A percentile compares a stretch with the other conserved stretches of the same genome.
phyloP scores from a whole-genome alignment of 129 eudicot species.

The Helichrysum umbraculigerum region DNA sequence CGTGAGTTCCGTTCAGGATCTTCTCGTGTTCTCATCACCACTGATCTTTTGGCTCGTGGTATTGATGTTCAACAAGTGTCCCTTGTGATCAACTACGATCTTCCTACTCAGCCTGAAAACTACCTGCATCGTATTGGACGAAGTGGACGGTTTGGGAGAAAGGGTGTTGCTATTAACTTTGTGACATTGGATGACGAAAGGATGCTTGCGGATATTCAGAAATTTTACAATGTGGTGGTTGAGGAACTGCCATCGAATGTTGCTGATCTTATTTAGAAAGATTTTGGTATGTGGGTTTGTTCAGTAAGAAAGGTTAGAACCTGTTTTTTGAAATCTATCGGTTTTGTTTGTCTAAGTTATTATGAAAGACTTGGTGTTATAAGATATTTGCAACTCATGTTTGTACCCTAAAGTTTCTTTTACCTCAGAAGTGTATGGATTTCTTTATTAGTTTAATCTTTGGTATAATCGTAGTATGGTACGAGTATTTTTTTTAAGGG shows the following conservation, averaged over 20 bases:
- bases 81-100: slow-evolving; percentile 50
- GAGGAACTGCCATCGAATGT: slow-evolving; percentile 56
- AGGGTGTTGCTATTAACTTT: slow-evolving; percentile 51
- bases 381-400: slow-evolving; percentile 21
- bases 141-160: slow-evolving; percentile 53
- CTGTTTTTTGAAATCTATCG: slow-evolving; percentile 6
- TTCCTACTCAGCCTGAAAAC: slow-evolving; percentile 56
- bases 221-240: slow-evolving; percentile 46
- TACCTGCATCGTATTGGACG: slow-evolving; percentile 58
- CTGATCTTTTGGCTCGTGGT: slow-evolving; percentile 52
- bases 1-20: slow-evolving; percentile 57
- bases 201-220: slow-evolving; percentile 57
- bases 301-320: slow-evolving; percentile 18
- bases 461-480: neutral
- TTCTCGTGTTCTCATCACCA: slow-evolving; percentile 52
- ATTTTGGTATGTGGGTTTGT: slow-evolving; percentile 6
- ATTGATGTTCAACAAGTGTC: slow-evolving; percentile 55
- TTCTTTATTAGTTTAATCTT: neutral
- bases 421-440: slow-evolving; percentile 21
- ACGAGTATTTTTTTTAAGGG: neutral
- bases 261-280: slow-evolving; percentile 27
- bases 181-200: slow-evolving; percentile 47
- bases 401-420: slow-evolving; percentile 28
- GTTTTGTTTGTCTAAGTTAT: slow-evolving; percentile 14
- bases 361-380: slow-evolving; percentile 9